Base-by-base conservation (phyloP, 2,329 filamentous ascomycete species). In the Xylaria sp. region DNA sequence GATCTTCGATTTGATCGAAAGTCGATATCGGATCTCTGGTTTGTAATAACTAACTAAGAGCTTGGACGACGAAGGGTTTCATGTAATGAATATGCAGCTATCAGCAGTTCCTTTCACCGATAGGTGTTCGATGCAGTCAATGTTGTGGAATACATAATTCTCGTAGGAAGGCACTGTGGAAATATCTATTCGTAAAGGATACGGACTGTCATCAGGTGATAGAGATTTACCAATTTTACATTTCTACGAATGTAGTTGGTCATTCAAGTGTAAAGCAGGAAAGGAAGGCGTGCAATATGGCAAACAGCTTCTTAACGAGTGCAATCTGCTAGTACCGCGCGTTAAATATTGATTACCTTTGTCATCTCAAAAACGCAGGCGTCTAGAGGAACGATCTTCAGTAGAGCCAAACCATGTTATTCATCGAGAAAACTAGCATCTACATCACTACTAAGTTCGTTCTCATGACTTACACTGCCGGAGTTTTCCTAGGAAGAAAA, bases 401-500 rank as follows among this genome's bases (percentile, higher is more conserved):
- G 42, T 4, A 58, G 12, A 21, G 29, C 55, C 18, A 48, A 18
- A 48, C 35, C 23, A 40, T 23, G 18, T 27, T 5, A 37, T 29
- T 54, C n/a, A 21, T 68, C 35, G 18, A 40, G 10, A 9, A 18
- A 63, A 60, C 54, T 44, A 44, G 23, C 42, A 23, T 29, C 47
- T 6, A 13, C 42, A 21, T 21, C 21, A 55, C 32, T 40, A 27
- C 27, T 9, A n/a, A 21, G 23, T 27, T 21, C 44, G 23, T 35
- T 23, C 35, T 16, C 25, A 21, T 21, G 16, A 59, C 32, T 8
- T 29, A 50, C 50, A 40, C 40, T 1, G 27, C 37, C 54, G 13
- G 10, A 27, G 18, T 18, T 2, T 1, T 60, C 42, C 2, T 13
- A 4, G 32, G 18, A 9, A 27, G 37, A 5, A 2, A 32, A 32